phyloP scores from a whole-genome alignment of 441 rosid species.

The Sinapis alba region DNA sequence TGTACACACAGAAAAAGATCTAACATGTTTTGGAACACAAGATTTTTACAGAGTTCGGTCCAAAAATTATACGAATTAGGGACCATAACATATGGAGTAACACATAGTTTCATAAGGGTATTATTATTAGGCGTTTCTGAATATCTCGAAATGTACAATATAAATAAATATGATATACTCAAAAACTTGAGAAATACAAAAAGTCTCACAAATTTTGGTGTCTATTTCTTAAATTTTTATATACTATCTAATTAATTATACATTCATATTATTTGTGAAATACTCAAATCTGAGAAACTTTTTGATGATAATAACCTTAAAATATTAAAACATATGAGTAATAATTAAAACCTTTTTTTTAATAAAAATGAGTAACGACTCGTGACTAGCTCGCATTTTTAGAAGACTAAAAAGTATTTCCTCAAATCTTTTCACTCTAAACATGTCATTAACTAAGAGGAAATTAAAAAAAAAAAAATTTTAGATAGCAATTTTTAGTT shows the following conservation, averaged over 20 bases:
- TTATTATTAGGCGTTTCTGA: not conserved
- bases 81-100: not conserved
- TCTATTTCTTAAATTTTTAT: not conserved
- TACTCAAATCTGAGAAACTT: not conserved
- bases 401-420: not conserved
- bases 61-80: not conserved
- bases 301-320: not conserved
- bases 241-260: too few relatives aligned
- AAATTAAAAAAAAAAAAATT: too few relatives aligned
- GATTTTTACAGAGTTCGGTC: not conserved
- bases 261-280: not conserved
- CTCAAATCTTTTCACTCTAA: not conserved
- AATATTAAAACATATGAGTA: not conserved
- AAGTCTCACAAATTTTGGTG: not conserved
- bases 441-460: too few relatives aligned
- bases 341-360: not conserved
- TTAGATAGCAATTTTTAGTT: too few relatives aligned
- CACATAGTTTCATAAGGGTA: not conserved
- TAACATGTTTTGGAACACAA: conserved; percentile 10
- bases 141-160: not conserved
- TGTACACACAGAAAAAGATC: not conserved
- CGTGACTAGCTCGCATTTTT: not conserved
- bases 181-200: not conserved
- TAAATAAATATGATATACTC: not conserved
- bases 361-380: not conserved